phyloP scores from a whole-genome alignment of 345 rosid genomes.

The Citrus unshiu region DNA sequence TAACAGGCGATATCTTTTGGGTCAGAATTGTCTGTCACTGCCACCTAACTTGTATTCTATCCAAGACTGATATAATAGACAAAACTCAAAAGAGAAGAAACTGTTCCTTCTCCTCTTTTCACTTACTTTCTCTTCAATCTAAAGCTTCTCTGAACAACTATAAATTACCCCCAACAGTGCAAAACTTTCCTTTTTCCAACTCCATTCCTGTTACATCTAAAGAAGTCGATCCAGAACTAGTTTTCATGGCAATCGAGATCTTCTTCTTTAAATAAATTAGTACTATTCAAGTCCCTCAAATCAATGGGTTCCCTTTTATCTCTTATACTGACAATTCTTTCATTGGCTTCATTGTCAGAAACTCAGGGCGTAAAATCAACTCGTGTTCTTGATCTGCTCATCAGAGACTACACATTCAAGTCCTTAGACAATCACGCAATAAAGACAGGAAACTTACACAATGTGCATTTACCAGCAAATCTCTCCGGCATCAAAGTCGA shows the following conservation, averaged over 20 bases:
- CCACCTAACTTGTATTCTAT: conserved; percentile 2
- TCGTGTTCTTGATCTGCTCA: conserved; percentile 63
- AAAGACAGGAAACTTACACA: conserved; percentile 54
- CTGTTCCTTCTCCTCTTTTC: not conserved
- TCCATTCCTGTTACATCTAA: conserved; percentile 19
- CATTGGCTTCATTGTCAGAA: conserved; percentile 13
- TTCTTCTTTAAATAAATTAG: conserved; percentile 4
- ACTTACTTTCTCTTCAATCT: conserved; percentile 35
- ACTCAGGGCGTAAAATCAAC: conserved; percentile 54
- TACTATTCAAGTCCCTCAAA: conserved; percentile 11
- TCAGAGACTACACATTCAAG: conserved; percentile 67
- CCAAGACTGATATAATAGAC: conserved; percentile 1
- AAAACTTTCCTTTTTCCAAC: conserved; percentile 26
- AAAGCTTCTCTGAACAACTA: conserved; percentile 21
- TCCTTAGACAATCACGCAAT: conserved; percentile 44
- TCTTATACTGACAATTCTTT: conserved; percentile 23
- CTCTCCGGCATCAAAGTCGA: conserved; percentile 71
- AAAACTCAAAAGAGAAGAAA: not conserved
- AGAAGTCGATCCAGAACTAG: conserved; percentile 3
- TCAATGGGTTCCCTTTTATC: conserved; percentile 33
- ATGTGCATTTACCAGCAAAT: conserved; percentile 59
- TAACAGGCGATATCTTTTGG: conserved; percentile 2
- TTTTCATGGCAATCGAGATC: conserved; percentile 2
- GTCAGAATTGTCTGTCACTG: not conserved
- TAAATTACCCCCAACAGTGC: conserved; percentile 12